A percentile compares a stretch with the other conserved stretches of the same genome.
phyloP scores from a whole-genome alignment of 2,329 filamentous ascomycete genomes.

The Clonostachys rosea region DNA sequence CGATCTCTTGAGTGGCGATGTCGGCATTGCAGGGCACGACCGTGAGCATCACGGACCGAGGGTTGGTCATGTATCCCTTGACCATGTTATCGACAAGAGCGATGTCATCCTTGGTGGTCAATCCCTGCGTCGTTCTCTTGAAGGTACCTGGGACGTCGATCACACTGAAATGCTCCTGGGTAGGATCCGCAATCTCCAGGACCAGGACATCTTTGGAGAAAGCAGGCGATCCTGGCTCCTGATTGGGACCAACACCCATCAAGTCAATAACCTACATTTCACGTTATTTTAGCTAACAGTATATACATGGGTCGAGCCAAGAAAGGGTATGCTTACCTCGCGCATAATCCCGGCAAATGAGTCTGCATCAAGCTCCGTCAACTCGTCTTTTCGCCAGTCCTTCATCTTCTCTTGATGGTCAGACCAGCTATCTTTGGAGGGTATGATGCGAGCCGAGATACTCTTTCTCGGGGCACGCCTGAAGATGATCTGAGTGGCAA shows the following conservation, averaged over 20 bases:
- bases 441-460: no score
- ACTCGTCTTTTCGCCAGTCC: no score
- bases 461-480: no score
- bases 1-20: constrained; percentile 33
- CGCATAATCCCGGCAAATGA: no score
- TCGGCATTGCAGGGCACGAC: constrained; percentile 35
- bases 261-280: constrained; percentile 5
- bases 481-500: no score
- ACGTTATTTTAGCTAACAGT: not conserved
- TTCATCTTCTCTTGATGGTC: no score
- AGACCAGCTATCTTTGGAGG: no score
- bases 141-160: constrained; percentile 52
- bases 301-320: constrained; percentile 1
- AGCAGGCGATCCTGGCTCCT: constrained; percentile 6
- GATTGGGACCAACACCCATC: constrained; percentile 4
- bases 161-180: constrained; percentile 40
- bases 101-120: constrained; percentile 38
- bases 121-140: constrained; percentile 25
- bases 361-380: no score
- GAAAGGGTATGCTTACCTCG: no score
- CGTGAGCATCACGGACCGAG: constrained; percentile 43
- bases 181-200: constrained; percentile 34
- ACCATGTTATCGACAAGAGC: constrained; percentile 40
- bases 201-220: constrained; percentile 39
- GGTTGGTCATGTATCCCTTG: constrained; percentile 35